A percentile compares a stretch with the other conserved stretches of the same genome.
Conservation (phyloP, 257 asterid genomes). For the Nicotiana attenuata region DNA sequence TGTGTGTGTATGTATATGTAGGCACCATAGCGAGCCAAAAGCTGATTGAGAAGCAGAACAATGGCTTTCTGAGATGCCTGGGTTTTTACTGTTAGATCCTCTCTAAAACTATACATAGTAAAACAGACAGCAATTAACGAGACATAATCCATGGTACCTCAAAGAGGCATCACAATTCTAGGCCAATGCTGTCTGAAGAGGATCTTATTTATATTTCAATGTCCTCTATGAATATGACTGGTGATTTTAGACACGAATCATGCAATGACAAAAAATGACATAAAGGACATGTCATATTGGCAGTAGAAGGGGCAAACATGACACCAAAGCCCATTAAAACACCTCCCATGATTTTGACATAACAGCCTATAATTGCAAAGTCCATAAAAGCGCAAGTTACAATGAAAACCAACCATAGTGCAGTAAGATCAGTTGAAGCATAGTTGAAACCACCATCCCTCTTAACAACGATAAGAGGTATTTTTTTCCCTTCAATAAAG, state of each 20-base stretch:
- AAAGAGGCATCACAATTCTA: background rate
- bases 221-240: too few species aligned
- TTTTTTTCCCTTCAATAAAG: slow-evolving; percentile 69
- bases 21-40: slow-evolving; percentile 14
- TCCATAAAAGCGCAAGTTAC: background rate
- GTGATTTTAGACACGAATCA: too few species aligned
- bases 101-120: background rate
- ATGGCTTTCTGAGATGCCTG: slow-evolving; percentile 11
- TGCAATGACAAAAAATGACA: too few species aligned
- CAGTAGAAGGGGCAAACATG: too few species aligned
- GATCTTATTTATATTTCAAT: background rate
- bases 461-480: slow-evolving; percentile 90
- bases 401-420: slow-evolving; percentile 63
- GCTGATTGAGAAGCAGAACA: background rate
- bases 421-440: slow-evolving; percentile 93
- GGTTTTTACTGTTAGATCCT: background rate
- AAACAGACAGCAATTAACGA: background rate
- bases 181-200: background rate
- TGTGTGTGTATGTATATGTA: background rate
- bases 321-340: too few species aligned
- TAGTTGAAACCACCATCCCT: slow-evolving; percentile 92
- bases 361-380: background rate
- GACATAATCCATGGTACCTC: background rate
- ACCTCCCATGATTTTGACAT: background rate
- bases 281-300: too few species aligned